Conservation (phyloP, 1,284 basidiomycete species). For the Boletellus deceptivus region DNA sequence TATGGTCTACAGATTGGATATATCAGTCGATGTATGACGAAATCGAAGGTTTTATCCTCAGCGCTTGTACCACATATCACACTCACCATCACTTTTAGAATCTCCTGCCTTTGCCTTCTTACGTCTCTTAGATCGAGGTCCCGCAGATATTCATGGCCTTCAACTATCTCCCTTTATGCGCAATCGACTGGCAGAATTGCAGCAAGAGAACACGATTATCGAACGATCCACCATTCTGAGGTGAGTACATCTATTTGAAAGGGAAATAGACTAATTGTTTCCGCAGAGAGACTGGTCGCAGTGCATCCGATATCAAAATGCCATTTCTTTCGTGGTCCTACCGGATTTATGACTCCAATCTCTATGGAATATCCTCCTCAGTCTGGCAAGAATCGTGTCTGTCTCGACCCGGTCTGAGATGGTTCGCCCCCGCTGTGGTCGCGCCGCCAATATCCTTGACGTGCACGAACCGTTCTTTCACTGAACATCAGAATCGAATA, state of each 20-base stretch:
- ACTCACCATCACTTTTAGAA: conserved; percentile 26
- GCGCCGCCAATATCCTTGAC: conserved; percentile 81
- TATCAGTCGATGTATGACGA: conserved; percentile 67
- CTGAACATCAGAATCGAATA: conserved; percentile 66
- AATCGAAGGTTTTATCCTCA: conserved; percentile 43
- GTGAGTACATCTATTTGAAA: conserved; percentile 39
- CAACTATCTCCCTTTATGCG: conserved; percentile 58
- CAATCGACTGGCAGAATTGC: conserved; percentile 47
- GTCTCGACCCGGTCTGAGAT: conserved; percentile 75
- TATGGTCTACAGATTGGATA: conserved; percentile 88
- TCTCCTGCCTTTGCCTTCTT: conserved; percentile 74
- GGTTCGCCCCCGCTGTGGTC: conserved; percentile 79
- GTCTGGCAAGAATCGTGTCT: conserved; percentile 78
- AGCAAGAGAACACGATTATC: conserved; percentile 43
- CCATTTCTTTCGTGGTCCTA: conserved; percentile 37
- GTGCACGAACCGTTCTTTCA: conserved; percentile 77
- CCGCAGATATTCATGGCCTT: conserved; percentile 63
- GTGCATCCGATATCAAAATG: conserved; percentile 18
- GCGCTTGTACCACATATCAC: background rate
- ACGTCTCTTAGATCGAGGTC: conserved; percentile 61
- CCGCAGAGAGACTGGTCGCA: conserved; percentile 24
- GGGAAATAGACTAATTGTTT: conserved; percentile 8
- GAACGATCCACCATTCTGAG: conserved; percentile 47
- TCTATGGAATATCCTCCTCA: conserved; percentile 59
- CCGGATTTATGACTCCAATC: conserved; percentile 44